These are phyloP conservation scores for Microthyrium microscopicum DNA, from an alignment of 2,329 filamentous ascomycete species.

Conservation along the genomic window DNA sequence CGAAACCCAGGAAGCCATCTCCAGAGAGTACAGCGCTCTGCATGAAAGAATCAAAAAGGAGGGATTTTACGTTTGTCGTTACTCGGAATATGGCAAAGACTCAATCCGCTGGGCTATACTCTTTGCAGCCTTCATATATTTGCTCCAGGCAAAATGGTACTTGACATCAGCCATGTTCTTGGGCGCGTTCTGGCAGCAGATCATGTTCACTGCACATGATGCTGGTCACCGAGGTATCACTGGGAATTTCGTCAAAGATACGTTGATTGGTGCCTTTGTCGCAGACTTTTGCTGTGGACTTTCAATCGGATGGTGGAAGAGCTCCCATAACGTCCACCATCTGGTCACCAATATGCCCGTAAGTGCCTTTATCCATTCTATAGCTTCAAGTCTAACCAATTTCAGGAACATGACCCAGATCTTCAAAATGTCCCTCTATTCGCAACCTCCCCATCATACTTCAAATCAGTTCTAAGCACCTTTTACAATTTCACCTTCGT, in stretches of 20 bases:
- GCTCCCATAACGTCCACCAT: constrained; percentile 52
- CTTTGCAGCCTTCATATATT: constrained; percentile 31
- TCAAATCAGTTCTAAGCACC: constrained; percentile 55
- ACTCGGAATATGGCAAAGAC: constrained; percentile 42
- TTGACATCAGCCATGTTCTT: constrained; percentile 39
- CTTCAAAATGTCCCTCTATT: constrained; percentile 62
- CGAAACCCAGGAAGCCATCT: constrained; percentile 37
- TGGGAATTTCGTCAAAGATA: constrained; percentile 39
- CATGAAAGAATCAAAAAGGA: constrained; percentile 37
- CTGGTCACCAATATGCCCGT: constrained; percentile 47
- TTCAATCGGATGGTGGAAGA: constrained; percentile 55
- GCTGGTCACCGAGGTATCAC: constrained; percentile 48
- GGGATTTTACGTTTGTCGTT: constrained; percentile 43
- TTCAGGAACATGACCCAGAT: constrained; percentile 23
- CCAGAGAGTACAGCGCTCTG: constrained; percentile 37
- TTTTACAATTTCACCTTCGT: constrained; percentile 71
- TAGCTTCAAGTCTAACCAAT: neutral
- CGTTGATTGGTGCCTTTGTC: constrained; percentile 44
- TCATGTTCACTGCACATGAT: constrained; percentile 53
- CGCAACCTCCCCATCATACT: constrained; percentile 67
- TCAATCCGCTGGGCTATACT: constrained; percentile 35
- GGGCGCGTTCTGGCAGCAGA: constrained; percentile 51
- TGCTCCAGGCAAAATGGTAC: constrained; percentile 37
- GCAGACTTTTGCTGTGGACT: constrained; percentile 50
- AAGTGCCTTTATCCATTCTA: constrained; percentile 10